Conservation (phyloP, 306 rosid genomes). For the Acacia crassicarpa region DNA sequence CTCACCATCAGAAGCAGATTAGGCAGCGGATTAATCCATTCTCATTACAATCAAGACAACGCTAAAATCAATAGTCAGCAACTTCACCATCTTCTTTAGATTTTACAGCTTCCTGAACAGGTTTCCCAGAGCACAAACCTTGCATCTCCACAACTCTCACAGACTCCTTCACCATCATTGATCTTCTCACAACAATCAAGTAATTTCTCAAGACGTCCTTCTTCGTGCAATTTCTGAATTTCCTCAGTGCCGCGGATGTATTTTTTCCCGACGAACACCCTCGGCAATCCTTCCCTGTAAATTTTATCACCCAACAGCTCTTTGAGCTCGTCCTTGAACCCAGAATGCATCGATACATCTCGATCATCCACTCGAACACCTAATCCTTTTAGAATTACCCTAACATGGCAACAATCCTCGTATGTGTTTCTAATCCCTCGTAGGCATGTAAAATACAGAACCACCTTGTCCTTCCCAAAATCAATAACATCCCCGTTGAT, state of each 20-base stretch:
- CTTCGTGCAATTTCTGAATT: conserved; percentile 66
- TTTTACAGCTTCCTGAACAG: conserved; percentile 91
- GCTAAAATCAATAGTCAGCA: conserved; percentile 58
- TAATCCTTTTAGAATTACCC: conserved; percentile 59
- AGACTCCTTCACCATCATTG: conserved; percentile 34
- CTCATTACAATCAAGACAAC: conserved; percentile 89
- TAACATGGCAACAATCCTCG: conserved; percentile 84
- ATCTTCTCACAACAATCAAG: conserved; percentile 56
- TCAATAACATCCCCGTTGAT: conserved; percentile 19
- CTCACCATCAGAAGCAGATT: conserved; percentile 62
- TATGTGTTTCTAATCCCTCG: conserved; percentile 85
- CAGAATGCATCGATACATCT: conserved; percentile 91
- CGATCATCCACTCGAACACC: conserved; percentile 75
- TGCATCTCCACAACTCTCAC: conserved; percentile 84
- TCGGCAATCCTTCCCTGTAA: conserved; percentile 65
- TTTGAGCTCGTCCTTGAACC: conserved; percentile 79
- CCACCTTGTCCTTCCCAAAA: conserved; percentile 47
- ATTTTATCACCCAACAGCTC: conserved; percentile 50
- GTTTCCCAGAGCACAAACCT: conserved; percentile 90
- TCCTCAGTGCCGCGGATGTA: conserved; percentile 85
- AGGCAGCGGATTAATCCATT: conserved; percentile 89
- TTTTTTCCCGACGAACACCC: conserved; percentile 65
- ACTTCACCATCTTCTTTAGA: conserved; percentile 45
- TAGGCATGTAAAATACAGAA: conserved; percentile 79
- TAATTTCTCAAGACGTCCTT: conserved; percentile 75